Evolutionary conservation across 257 asterid genomes (phyloP).

Genomic region (Nicotiana otophora): DNA sequence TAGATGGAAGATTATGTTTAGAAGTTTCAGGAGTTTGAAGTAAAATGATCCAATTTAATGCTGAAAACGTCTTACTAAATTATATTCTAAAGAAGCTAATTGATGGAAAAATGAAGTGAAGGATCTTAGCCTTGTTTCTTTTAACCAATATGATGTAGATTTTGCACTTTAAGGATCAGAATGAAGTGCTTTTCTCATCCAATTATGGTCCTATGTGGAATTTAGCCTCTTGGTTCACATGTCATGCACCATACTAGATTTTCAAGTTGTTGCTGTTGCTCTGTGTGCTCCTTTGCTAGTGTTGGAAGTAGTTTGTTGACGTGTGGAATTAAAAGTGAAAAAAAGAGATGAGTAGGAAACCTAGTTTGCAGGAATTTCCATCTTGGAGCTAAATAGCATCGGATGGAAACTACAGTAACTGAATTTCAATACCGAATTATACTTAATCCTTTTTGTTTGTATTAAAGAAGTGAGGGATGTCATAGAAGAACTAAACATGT

Average conservation of each 20-base stretch:
- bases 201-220: background rate
- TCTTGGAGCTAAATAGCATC: background rate
- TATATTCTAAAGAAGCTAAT: background rate
- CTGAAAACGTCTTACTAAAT: background rate
- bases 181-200: background rate
- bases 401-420: background rate
- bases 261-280: background rate
- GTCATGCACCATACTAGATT: background rate
- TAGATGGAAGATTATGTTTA: too few species aligned
- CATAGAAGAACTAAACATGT: background rate
- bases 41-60: background rate
- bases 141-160: background rate
- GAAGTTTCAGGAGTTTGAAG: too few species aligned
- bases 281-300: background rate
- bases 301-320: background rate
- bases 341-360: background rate
- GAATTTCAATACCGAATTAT: background rate
- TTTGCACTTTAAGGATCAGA: background rate
- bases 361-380: background rate
- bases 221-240: background rate
- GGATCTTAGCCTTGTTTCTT: background rate
- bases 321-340: background rate
- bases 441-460: background rate
- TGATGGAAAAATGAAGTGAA: constrained; percentile 1
- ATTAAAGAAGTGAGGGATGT: background rate